Conservation (phyloP, 176 grass and related monocot species). For the Areca catechu region DNA sequence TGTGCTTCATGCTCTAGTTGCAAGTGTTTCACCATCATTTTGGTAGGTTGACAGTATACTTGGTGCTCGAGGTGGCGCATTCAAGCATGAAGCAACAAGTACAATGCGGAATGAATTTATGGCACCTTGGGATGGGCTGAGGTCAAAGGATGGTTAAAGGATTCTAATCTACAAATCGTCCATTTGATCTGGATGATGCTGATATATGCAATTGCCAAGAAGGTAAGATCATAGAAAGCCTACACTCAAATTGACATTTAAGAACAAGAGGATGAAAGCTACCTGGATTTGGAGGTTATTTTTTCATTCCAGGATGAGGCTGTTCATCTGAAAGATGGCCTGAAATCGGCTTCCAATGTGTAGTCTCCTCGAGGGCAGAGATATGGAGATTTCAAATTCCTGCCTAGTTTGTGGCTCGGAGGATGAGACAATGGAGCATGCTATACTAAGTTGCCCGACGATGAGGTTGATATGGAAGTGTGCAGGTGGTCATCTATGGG, state of each 20-base stretch:
- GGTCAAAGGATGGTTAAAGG: conserved; percentile 72
- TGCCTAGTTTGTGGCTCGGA: no score
- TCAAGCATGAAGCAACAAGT: conserved; percentile 95
- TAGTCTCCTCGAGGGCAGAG: no score
- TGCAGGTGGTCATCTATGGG: no score
- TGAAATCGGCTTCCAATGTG: no score
- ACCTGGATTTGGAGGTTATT: no score
- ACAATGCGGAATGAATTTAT: conserved; percentile 93
- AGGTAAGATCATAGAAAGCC: conserved; percentile 34
- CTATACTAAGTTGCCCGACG: no score
- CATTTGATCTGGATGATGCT: conserved; percentile 95
- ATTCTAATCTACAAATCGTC: conserved; percentile 94
- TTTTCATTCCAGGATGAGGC: no score
- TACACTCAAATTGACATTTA: background rate
- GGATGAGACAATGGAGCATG: no score
- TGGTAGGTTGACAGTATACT: conserved; percentile 90
- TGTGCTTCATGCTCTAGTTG: conserved; percentile 5
- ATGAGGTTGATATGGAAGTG: no score
- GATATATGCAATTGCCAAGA: conserved; percentile 92
- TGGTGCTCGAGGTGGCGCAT: conserved; percentile 77
- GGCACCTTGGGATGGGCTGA: conserved; percentile 91
- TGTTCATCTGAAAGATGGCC: no score
- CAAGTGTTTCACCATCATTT: conserved; percentile 7
- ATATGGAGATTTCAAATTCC: no score
- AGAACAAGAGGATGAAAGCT: no score